Evolutionary conservation across 2,329 filamentous ascomycete genomes (phyloP).

Genomic region (Diplodia scrobiculata): DNA sequence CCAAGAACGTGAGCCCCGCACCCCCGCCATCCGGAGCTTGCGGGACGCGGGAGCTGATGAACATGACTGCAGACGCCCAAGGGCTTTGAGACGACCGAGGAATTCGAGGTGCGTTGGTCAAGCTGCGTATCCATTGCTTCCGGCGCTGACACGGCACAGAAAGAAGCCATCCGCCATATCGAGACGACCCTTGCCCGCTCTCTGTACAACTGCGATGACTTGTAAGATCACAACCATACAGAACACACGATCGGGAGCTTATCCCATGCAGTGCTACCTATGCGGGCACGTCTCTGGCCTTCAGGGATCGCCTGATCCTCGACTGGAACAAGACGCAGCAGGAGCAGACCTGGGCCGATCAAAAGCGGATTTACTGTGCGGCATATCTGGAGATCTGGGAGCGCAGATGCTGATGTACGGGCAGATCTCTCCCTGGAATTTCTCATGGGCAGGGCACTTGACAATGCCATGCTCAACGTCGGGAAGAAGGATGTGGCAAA

Average conservation of each 20-base stretch:
- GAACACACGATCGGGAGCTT: slow-evolving; percentile 7
- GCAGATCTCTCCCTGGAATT: slow-evolving; percentile 91
- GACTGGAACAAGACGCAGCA: slow-evolving; percentile 99
- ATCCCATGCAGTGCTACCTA: slow-evolving; percentile 69
- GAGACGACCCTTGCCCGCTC: slow-evolving; percentile 95
- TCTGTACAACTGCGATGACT: slow-evolving; percentile 96
- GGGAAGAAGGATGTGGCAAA: slow-evolving; percentile 82
- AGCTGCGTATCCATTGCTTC: not conserved
- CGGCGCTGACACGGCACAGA: slow-evolving; percentile 48
- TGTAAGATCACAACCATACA: slow-evolving; percentile 43
- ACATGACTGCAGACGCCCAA: slow-evolving; percentile 56
- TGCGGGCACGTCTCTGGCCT: slow-evolving; percentile 83
- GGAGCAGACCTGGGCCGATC: slow-evolving; percentile 84
- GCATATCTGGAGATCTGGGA: not conserved
- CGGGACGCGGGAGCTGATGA: slow-evolving; percentile 17
- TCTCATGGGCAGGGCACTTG: slow-evolving; percentile 90
- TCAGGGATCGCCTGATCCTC: slow-evolving; percentile 87
- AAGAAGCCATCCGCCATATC: slow-evolving; percentile 87
- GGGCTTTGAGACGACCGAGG: slow-evolving; percentile 75
- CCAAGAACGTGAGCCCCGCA: slow-evolving; percentile 56
- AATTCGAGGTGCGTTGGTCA: slow-evolving; percentile 63
- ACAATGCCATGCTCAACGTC: slow-evolving; percentile 98
- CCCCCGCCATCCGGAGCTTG: not conserved
- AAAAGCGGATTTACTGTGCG: slow-evolving; percentile 88
- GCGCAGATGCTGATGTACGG: slow-evolving; percentile 31